phyloP scores from a whole-genome alignment of 805 yeast genomes.

The Candida sithepensis region DNA sequence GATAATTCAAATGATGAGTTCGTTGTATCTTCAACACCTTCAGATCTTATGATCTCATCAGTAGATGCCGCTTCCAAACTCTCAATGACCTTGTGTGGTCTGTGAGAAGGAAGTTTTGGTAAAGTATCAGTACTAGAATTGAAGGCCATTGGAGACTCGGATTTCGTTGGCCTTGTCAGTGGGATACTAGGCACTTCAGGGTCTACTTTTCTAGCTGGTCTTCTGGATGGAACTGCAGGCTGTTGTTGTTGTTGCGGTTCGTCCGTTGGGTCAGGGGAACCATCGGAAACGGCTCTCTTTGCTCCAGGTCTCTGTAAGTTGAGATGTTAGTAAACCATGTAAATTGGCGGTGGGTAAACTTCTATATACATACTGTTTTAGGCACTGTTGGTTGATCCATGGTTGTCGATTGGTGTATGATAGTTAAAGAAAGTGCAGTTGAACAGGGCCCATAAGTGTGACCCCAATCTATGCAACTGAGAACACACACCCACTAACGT shows the following conservation, averaged over 20 bases:
- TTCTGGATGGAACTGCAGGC: conserved; percentile 15
- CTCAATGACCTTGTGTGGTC: background rate
- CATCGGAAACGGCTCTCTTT: conserved; percentile 2
- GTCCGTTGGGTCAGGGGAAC: conserved; percentile 1
- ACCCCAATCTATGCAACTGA: too few relatives aligned
- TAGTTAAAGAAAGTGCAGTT: background rate
- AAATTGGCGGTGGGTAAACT: background rate
- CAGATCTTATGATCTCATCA: too few relatives aligned
- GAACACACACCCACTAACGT: too few relatives aligned
- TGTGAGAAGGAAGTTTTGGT: background rate
- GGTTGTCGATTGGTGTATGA: background rate
- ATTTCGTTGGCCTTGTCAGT: conserved; percentile 14
- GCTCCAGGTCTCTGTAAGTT: conserved; percentile 8
- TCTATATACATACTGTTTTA: conserved; percentile 20
- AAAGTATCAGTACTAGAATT: background rate
- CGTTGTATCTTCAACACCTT: too few relatives aligned
- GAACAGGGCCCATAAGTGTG: too few relatives aligned
- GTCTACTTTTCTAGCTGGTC: conserved; percentile 11
- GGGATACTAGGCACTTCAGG: conserved; percentile 14
- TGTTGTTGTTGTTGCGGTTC: conserved; percentile 2
- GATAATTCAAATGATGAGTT: conserved; percentile 8
- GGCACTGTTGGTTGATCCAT: conserved; percentile 24
- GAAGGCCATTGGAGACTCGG: background rate
- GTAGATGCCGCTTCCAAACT: background rate
- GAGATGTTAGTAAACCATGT: background rate